Percentiles rank a stretch among this genome's conserved stretches.
phyloP scores from a whole-genome alignment of 2,329 filamentous ascomycete species.

The Penicillium sp. region DNA sequence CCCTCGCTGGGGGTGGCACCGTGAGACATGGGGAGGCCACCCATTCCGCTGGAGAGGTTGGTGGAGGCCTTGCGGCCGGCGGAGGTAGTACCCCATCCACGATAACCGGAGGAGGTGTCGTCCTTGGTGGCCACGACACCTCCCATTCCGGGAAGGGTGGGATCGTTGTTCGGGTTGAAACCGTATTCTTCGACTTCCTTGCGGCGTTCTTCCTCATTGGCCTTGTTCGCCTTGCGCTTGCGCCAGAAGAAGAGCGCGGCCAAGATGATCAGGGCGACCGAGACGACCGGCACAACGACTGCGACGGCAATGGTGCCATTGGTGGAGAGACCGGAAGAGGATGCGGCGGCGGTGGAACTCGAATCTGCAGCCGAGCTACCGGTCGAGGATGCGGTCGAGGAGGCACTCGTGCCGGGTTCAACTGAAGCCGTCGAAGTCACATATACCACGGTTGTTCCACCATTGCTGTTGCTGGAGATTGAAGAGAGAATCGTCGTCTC shows the following conservation, averaged over 20 bases:
- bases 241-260: constrained; percentile 83
- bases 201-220: constrained; percentile 80
- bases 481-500: constrained; percentile 16
- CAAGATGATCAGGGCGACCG: constrained; percentile 77
- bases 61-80: constrained; percentile 84
- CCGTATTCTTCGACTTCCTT: constrained; percentile 98
- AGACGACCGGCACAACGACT: constrained; percentile 89
- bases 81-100: constrained; percentile 85
- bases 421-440: constrained; percentile 14
- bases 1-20: constrained; percentile 65
- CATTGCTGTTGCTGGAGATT: constrained; percentile 10
- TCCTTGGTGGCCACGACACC: constrained; percentile 66
- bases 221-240: constrained; percentile 81
- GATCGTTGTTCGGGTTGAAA: constrained; percentile 96
- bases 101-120: constrained; percentile 72
- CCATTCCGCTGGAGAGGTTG: constrained; percentile 74
- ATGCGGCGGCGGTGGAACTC: constrained; percentile 23
- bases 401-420: constrained; percentile 14
- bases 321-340: constrained; percentile 41
- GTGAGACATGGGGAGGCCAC: constrained; percentile 65
- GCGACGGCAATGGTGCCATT: constrained; percentile 82
- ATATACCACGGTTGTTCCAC: constrained; percentile 13
- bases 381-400: constrained; percentile 20
- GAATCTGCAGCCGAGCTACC: constrained; percentile 25
- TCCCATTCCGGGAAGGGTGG: constrained; percentile 66